Evolutionary conservation across 2,329 filamentous ascomycete genomes (phyloP).

Genomic region (Beauveria bassiana): DNA sequence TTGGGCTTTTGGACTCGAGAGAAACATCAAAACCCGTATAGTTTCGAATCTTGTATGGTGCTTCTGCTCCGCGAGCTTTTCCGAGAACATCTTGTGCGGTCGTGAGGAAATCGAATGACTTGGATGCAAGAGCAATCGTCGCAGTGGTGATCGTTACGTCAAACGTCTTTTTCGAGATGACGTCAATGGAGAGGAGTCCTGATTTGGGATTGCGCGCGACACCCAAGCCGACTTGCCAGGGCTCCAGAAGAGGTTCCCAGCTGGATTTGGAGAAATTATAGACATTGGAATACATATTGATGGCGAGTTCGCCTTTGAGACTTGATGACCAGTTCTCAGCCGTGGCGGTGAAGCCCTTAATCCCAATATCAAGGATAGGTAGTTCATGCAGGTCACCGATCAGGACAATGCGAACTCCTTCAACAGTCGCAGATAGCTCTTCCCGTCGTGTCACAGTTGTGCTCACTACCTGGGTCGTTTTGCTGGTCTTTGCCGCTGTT

Average conservation of each 20-base stretch:
- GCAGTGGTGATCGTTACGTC: conserved; percentile 90
- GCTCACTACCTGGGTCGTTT: conserved; percentile 4
- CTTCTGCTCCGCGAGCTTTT: conserved; percentile 84
- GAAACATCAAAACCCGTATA: conserved; percentile 89
- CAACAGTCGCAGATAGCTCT: conserved; percentile 76
- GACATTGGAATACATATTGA: conserved; percentile 91
- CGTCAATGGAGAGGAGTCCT: conserved; percentile 71
- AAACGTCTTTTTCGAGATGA: conserved; percentile 82
- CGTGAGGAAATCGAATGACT: conserved; percentile 84
- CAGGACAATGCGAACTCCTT: conserved; percentile 83
- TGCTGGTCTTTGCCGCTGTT: conserved; percentile 23
- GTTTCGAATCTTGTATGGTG: conserved; percentile 88
- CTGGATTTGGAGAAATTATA: conserved; percentile 99
- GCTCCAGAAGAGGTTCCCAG: conserved; percentile 94
- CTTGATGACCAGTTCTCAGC: conserved; percentile 88
- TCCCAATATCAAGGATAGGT: conserved; percentile 85
- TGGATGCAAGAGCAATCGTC: conserved; percentile 85
- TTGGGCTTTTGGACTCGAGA: conserved; percentile 67
- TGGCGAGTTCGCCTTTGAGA: conserved; percentile 78
- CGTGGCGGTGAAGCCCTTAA: conserved; percentile 80
- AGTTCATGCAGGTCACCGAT: conserved; percentile 95
- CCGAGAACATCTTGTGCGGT: conserved; percentile 81
- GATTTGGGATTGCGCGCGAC: conserved; percentile 70
- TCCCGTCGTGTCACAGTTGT: conserved; percentile 42
- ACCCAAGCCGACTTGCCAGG: conserved; percentile 91